phyloP scores from a whole-genome alignment of 768 basidiomycete species.

The Floccularia luteovirens region DNA sequence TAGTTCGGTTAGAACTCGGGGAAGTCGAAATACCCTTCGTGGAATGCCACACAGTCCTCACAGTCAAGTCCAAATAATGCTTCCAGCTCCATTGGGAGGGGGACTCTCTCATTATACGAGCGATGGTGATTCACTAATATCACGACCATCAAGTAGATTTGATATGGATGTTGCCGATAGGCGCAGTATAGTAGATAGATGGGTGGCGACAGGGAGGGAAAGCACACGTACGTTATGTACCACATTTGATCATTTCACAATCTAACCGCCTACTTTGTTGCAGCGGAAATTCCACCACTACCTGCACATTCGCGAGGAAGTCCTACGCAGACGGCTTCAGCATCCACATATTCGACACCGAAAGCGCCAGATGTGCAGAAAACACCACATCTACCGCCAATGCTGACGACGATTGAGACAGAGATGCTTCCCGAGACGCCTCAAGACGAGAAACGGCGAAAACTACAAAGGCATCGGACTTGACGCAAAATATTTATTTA shows the following conservation, averaged over 20 bases:
- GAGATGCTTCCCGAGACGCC: too few species aligned
- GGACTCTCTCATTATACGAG: background rate
- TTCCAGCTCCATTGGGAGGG: constrained; percentile 56
- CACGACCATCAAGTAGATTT: too few species aligned
- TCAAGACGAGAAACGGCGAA: too few species aligned
- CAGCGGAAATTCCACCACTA: background rate
- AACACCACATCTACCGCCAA: too few species aligned
- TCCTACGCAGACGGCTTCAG: too few species aligned
- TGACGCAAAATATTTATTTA: too few species aligned
- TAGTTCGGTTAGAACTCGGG: constrained; percentile 22
- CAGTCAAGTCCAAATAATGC: constrained; percentile 56
- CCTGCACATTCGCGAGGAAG: too few species aligned
- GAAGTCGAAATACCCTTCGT: constrained; percentile 32
- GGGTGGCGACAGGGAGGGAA: constrained; percentile 11
- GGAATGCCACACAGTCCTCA: constrained; percentile 57
- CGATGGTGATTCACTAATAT: background rate
- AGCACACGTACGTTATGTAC: constrained; percentile 6
- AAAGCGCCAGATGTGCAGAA: too few species aligned
- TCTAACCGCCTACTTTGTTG: background rate
- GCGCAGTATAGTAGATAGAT: constrained; percentile 17
- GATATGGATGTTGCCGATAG: too few species aligned
- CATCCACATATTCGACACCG: too few species aligned
- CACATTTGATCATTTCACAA: background rate
- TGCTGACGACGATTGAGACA: too few species aligned
- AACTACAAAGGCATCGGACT: too few species aligned